Conservation (phyloP, 768 basidiomycete species). For the Zangia roseola region DNA sequence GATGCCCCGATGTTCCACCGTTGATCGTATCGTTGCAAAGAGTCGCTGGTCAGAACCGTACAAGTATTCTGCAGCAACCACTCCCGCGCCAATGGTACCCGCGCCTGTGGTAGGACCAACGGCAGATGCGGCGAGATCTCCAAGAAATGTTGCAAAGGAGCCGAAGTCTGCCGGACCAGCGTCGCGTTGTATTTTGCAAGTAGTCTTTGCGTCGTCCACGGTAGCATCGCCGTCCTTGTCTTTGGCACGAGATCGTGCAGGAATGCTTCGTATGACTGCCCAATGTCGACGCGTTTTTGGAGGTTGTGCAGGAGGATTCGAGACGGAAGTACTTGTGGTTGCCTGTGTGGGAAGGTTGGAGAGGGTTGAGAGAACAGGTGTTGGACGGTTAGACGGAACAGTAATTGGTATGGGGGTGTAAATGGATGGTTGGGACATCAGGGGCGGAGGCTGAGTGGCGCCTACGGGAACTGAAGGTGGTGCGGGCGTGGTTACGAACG, state of each 20-base stretch:
- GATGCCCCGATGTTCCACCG: conserved; percentile 24
- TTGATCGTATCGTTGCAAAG: conserved; percentile 40
- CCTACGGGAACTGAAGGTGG: not conserved
- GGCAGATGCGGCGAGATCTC: conserved; percentile 37
- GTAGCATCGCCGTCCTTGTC: conserved; percentile 50
- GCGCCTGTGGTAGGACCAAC: conserved; percentile 20
- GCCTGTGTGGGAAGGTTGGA: not conserved
- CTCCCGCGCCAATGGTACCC: conserved; percentile 11
- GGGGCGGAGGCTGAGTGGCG: not conserved
- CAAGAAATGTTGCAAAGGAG: conserved; percentile 53
- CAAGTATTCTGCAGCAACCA: conserved; percentile 5
- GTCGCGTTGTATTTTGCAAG: conserved; percentile 52
- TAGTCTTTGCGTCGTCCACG: conserved; percentile 32
- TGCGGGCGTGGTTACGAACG: conserved; percentile 21
- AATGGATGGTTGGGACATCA: conserved; percentile 9
- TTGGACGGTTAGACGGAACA: conserved; percentile 21
- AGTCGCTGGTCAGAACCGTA: conserved; percentile 20
- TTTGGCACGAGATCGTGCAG: conserved; percentile 46
- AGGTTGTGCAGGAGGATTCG: not conserved
- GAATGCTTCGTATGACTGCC: conserved; percentile 53
- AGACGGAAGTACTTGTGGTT: not conserved
- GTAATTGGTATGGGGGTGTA: conserved; percentile 29
- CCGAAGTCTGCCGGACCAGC: conserved; percentile 60
- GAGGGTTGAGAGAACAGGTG: conserved; percentile 15
- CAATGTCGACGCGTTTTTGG: conserved; percentile 53